A percentile compares a stretch with the other conserved stretches of the same genome.
Evolutionary conservation across 352 stramenopile genomes (phyloP).

Genomic region (Phytophthora brassicae): DNA sequence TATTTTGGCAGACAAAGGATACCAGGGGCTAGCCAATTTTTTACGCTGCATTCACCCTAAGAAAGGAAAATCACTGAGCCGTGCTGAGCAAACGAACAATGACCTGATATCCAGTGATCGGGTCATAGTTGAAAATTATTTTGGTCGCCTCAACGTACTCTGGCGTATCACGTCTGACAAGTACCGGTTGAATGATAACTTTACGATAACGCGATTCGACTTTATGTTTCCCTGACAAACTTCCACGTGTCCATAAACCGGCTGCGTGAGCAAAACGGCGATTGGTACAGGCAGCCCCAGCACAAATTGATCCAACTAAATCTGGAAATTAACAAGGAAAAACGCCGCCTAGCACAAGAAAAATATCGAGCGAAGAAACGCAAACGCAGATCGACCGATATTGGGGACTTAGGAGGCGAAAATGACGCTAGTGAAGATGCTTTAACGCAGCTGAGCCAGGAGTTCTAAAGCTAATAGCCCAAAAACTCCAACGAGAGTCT

Average conservation of each 20-base stretch:
- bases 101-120: slow-evolving; percentile 13
- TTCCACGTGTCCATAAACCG: not conserved
- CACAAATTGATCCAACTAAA: not conserved
- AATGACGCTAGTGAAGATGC: no score
- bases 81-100: slow-evolving; percentile 5
- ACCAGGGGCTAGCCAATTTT: not conserved
- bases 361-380: no score
- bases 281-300: not conserved
- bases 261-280: not conserved
- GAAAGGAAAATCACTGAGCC: not conserved
- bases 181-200: slow-evolving; percentile 14
- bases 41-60: slow-evolving; percentile 3
- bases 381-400: no score
- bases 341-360: no score
- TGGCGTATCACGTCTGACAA: slow-evolving; percentile 8
- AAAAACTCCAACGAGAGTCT: no score
- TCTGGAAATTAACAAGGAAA: no score
- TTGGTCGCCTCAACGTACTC: slow-evolving; percentile 15
- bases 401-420: no score
- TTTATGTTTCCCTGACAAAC: slow-evolving; percentile 5
- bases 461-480: no score
- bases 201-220: slow-evolving; percentile 3
- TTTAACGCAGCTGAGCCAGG: no score
- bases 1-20: not conserved
- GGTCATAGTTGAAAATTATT: no score